These are phyloP conservation scores for Microdochium paspali DNA, from an alignment of 2,329 filamentous ascomycete genomes.

Conservation along the genomic window DNA sequence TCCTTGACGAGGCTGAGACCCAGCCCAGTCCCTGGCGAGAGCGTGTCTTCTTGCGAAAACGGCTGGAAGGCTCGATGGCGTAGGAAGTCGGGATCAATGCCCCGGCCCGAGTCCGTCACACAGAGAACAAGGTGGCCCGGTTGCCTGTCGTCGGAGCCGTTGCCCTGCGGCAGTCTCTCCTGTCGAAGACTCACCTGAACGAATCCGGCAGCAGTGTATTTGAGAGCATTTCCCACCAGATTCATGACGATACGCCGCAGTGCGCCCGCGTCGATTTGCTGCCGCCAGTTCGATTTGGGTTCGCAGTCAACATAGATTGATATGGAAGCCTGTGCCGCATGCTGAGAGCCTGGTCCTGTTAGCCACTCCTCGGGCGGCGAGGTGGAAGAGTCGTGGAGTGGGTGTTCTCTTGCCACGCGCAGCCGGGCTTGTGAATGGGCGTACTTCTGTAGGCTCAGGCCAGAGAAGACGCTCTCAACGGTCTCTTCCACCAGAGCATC, in stretches of 20 bases:
- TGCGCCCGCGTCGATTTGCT: conserved; percentile 35
- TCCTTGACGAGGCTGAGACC: conserved; percentile 55
- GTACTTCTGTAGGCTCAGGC: conserved; percentile 25
- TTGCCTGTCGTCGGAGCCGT: too few relatives aligned
- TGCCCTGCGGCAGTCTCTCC: conserved; percentile 6
- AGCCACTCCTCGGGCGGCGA: neutral
- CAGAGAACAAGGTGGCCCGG: conserved; percentile 25
- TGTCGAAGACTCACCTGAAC: conserved; percentile 25
- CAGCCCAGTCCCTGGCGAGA: conserved; percentile 53
- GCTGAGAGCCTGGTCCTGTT: too few relatives aligned
- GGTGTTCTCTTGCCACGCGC: too few relatives aligned
- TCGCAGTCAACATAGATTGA: conserved; percentile 42
- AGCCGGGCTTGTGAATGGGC: conserved; percentile 5
- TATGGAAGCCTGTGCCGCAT: too few relatives aligned
- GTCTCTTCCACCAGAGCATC: conserved; percentile 35
- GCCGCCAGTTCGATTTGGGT: conserved; percentile 36
- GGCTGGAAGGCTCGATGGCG: conserved; percentile 51
- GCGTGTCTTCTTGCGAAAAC: conserved; percentile 53
- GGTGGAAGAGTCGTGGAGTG: too few relatives aligned
- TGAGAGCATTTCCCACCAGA: conserved; percentile 41
- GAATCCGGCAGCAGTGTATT: conserved; percentile 36
- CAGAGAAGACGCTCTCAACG: conserved; percentile 35
- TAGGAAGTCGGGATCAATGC: conserved; percentile 55
- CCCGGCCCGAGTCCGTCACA: conserved; percentile 55
- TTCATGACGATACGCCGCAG: conserved; percentile 36